These are phyloP conservation scores for Neoboletus magnificus DNA, from an alignment of 768 basidiomycete genomes.

Conservation along the genomic window DNA sequence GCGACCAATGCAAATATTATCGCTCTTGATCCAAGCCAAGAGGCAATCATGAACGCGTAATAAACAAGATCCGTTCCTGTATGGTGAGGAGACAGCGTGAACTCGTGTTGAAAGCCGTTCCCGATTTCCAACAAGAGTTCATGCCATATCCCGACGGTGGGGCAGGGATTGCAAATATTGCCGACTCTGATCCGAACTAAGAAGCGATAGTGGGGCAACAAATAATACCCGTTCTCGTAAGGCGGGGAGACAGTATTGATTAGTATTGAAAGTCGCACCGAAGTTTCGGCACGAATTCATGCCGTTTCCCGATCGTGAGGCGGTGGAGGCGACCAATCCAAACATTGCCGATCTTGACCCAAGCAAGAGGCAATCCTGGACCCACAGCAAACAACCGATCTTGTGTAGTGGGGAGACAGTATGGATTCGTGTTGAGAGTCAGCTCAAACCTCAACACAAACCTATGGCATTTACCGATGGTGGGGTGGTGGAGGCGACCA, in stretches of 20 bases:
- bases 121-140: too few species aligned
- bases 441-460: neutral
- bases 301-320: too few species aligned
- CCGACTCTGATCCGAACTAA: too few species aligned
- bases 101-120: too few species aligned
- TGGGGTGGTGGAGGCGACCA: neutral
- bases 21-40: neutral
- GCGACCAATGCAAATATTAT: neutral
- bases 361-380: too few species aligned
- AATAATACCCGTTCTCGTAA: too few species aligned
- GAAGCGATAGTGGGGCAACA: too few species aligned
- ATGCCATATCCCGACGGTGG: too few species aligned
- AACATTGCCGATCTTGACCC: neutral
- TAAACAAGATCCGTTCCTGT: neutral
- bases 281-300: neutral
- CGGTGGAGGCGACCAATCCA: neutral
- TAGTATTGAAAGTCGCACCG: neutral
- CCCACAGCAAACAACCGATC: too few species aligned
- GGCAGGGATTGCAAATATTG: too few species aligned
- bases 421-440: neutral
- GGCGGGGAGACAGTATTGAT: neutral
- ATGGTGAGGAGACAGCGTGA: neutral
- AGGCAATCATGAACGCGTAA: neutral
- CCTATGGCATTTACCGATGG: neutral
- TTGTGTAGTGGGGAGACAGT: neutral